These are phyloP conservation scores for Thermochaetoides thermophila DNA, from an alignment of 495 filamentous ascomycete genomes.

Conservation along the genomic window DNA sequence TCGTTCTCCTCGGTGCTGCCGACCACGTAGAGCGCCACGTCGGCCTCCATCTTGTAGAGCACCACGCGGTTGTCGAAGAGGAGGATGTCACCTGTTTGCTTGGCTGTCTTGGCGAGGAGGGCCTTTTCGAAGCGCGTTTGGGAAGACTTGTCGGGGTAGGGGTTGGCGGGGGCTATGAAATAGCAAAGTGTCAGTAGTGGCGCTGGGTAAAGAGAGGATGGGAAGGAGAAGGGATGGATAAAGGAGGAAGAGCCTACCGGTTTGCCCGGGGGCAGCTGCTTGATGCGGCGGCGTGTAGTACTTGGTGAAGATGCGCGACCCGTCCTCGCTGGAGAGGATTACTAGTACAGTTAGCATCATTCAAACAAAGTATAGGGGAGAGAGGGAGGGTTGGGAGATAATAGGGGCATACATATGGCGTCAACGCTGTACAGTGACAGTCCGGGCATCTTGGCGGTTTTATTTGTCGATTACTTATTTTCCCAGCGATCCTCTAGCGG, in stretches of 20 bases:
- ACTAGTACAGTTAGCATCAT: constrained; percentile 8
- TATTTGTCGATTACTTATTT: background rate
- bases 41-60: constrained; percentile 93
- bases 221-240: background rate
- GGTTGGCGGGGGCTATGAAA: constrained; percentile 43
- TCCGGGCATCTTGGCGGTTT: constrained; percentile 27
- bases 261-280: constrained; percentile 28
- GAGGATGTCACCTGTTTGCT: constrained; percentile 88
- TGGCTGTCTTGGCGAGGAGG: constrained; percentile 87
- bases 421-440: constrained; percentile 87
- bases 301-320: constrained; percentile 81
- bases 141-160: constrained; percentile 80
- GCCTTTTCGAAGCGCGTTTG: constrained; percentile 96
- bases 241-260: constrained; percentile 3
- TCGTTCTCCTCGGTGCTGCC: constrained; percentile 82
- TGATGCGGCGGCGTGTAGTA: constrained; percentile 87
- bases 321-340: constrained; percentile 67
- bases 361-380: background rate
- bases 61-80: constrained; percentile 90
- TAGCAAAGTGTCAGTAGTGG: no score
- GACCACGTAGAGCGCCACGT: constrained; percentile 94
- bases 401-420: constrained; percentile 58
- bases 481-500: background rate
- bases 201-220: background rate
- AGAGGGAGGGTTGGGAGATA: no score